phyloP scores from a whole-genome alignment of 345 rosid genomes.

The Salix suchowensis region DNA sequence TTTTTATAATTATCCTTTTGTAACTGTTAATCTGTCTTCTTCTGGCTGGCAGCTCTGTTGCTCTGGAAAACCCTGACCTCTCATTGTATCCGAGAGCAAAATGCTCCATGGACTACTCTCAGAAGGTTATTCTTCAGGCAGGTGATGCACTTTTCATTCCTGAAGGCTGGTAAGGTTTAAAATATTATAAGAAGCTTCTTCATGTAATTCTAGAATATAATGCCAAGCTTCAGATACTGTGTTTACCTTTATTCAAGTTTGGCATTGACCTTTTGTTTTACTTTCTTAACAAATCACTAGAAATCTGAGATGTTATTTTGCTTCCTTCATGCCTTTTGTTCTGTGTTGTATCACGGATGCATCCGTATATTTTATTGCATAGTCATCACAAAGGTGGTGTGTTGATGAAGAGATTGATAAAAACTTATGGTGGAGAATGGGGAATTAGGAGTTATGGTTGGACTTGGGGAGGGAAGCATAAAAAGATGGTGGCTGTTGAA shows the following conservation, averaged over 20 bases:
- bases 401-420: not conserved
- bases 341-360: not conserved
- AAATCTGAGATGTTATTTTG: not conserved
- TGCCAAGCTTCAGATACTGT: not conserved
- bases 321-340: not conserved
- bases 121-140: conserved; percentile 62
- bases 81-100: conserved; percentile 70
- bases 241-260: not conserved
- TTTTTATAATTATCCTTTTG: not conserved
- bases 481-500: not conserved
- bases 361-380: not conserved
- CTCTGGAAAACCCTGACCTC: conserved; percentile 59
- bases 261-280: not conserved
- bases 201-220: not conserved
- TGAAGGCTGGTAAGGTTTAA: conserved; percentile 84
- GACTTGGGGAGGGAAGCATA: not conserved
- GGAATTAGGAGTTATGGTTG: not conserved
- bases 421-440: not conserved
- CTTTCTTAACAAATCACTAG: not conserved
- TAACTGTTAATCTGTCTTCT: conserved; percentile 8
- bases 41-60: conserved; percentile 51
- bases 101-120: conserved; percentile 46
- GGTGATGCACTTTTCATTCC: conserved; percentile 98
- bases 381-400: not conserved
- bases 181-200: conserved; percentile 1